A percentile compares a stretch with the other conserved stretches of the same genome.
These are phyloP conservation scores for Pseudoperonospora humuli DNA, from an alignment of 352 stramenopile genomes.

Conservation along the genomic window DNA sequence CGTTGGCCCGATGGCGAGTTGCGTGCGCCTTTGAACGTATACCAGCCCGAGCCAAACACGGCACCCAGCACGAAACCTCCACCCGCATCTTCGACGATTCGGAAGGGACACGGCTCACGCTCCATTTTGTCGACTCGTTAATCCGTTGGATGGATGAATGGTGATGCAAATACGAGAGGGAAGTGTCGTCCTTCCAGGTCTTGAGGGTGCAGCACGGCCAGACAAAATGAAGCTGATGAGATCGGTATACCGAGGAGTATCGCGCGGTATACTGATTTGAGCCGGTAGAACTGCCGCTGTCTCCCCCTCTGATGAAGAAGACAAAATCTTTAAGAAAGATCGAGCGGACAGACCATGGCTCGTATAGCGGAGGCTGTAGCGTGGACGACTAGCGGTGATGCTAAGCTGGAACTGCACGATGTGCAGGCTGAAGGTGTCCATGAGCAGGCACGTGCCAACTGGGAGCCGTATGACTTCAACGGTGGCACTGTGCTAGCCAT, in stretches of 20 bases:
- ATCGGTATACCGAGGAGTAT: no score
- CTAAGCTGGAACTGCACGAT: conserved; percentile 30
- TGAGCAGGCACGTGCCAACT: conserved; percentile 43
- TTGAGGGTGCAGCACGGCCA: no score
- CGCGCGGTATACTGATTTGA: no score
- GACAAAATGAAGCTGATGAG: no score
- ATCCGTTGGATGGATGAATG: conserved; percentile 93
- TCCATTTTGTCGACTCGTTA: conserved; percentile 63
- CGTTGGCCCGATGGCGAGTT: conserved; percentile 91
- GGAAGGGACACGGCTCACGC: conserved; percentile 96
- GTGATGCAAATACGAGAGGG: no score
- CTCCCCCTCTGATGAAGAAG: not conserved
- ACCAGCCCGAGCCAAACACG: conserved; percentile 93
- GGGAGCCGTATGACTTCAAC: conserved; percentile 85
- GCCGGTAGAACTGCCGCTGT: no score
- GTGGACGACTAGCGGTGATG: conserved; percentile 59
- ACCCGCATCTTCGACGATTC: conserved; percentile 97
- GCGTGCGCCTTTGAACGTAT: conserved; percentile 92
- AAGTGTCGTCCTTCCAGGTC: no score
- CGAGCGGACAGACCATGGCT: conserved; percentile 13
- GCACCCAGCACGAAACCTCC: conserved; percentile 95
- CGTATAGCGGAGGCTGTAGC: conserved; percentile 35
- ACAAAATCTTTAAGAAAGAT: conserved; percentile 18
- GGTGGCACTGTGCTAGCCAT: conserved; percentile 88
- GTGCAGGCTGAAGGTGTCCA: conserved; percentile 24